A percentile compares a stretch with the other conserved stretches of the same genome.
phyloP scores from a whole-genome alignment of 1,139 yeast species.

The Kodamaea sp. region DNA sequence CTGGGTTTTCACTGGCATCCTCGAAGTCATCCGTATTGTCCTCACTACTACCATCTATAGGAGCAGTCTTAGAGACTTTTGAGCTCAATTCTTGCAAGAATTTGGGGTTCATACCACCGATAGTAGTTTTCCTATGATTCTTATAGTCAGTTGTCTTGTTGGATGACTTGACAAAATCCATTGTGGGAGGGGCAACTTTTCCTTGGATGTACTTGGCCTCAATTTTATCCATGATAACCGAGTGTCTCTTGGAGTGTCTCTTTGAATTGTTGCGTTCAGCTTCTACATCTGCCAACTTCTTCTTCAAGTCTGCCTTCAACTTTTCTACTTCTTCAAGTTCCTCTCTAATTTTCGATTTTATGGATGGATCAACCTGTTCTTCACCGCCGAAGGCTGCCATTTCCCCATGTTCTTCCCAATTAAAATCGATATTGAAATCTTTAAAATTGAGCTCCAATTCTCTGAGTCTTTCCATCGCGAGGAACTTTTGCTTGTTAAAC shows the following conservation, averaged over 20 bases:
- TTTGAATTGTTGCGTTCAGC: conserved; percentile 8
- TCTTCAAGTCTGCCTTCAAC: conserved; percentile 44
- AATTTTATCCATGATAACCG: conserved; percentile 29
- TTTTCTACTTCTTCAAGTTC: conserved; percentile 49
- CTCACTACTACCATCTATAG: conserved; percentile 24
- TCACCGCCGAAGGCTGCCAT: conserved; percentile 10
- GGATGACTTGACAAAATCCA: conserved; percentile 6
- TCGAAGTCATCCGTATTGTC: conserved; percentile 4
- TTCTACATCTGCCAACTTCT: conserved; percentile 28
- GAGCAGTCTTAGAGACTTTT: conserved; percentile 45
- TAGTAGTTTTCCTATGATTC: conserved; percentile 33
- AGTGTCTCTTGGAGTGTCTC: conserved; percentile 14
- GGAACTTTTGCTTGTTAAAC: conserved; percentile 55
- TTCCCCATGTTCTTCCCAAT: conserved; percentile 22
- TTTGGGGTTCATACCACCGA: conserved; percentile 50
- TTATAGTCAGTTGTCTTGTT: conserved; percentile 22
- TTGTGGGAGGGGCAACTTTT: conserved; percentile 14
- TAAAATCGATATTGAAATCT: conserved; percentile 60
- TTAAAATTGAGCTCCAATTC: conserved; percentile 63
- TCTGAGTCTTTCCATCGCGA: conserved; percentile 67
- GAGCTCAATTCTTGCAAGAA: conserved; percentile 59
- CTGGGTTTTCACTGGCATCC: conserved; percentile 1
- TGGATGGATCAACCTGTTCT: conserved; percentile 35
- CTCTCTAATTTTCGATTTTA: conserved; percentile 39
- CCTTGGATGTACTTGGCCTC: conserved; percentile 58